Evolutionary conservation across 306 rosid species (phyloP).

Genomic region (Cicer judaicum): DNA sequence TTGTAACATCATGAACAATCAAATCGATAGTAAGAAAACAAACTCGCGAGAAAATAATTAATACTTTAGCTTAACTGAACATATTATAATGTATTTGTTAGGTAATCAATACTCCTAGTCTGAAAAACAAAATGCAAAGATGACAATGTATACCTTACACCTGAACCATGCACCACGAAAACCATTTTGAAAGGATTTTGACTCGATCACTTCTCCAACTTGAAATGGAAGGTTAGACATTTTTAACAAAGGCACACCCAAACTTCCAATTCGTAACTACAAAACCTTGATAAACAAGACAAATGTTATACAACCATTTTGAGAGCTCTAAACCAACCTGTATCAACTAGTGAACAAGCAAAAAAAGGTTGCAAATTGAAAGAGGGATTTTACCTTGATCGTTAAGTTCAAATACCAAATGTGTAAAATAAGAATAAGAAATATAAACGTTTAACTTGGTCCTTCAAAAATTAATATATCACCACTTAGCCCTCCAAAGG

Average conservation of each 20-base stretch:
- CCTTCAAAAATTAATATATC: neutral
- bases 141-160: slow-evolving; percentile 64
- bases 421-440: neutral
- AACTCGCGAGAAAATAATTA: neutral
- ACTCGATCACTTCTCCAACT: slow-evolving; percentile 64
- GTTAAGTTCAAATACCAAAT: neutral
- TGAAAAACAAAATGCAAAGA: neutral
- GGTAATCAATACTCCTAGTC: neutral
- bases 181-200: slow-evolving; percentile 58
- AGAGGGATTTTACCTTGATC: neutral
- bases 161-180: slow-evolving; percentile 93
- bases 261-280: neutral
- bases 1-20: neutral
- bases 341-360: neutral
- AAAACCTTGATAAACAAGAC: slow-evolving; percentile 4
- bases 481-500: neutral
- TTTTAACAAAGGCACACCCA: neutral
- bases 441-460: neutral
- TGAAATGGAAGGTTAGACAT: slow-evolving; percentile 58
- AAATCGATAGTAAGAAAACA: slow-evolving; percentile 4
- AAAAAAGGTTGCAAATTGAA: neutral
- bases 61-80: neutral
- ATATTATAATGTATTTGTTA: neutral
- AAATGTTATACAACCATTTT: slow-evolving; percentile 18
- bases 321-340: neutral